Base-by-base conservation (phyloP, 805 yeast genomes). In the Suhomyces emberorum region DNA sequence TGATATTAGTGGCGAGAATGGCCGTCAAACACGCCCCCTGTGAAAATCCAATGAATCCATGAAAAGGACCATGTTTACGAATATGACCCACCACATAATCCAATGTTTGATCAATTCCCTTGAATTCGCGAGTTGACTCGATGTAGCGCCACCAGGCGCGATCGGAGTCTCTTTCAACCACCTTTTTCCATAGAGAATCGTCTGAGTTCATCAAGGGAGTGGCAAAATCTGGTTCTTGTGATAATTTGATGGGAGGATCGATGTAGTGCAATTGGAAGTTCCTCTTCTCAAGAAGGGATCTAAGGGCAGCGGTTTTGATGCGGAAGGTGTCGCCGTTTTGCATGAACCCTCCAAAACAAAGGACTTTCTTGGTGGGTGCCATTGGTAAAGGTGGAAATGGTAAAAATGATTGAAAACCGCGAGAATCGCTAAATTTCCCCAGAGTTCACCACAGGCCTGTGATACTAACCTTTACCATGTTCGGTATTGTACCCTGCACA, bases 1-100 rank as follows among this genome's bases (percentile, higher is more conserved):
- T 41, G 10, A 64, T 46, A 8, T 39, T 37, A 33, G 54, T 61
- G 34, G 58, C 50, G 6, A 61, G 34, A 4, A 60, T 47, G 3
- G 62, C 50, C 3, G 68, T 46, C 63, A 67, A 55, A 7, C 65
- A 63, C 2, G 70, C 70, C 20, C 73, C 73, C 43, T 68, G 73
- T 17, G 69, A 61, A 36, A 66, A 68, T 3, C 72, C 73, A 23
- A 68, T 47, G 15, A 68, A 50, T 0, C 72, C 72, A 32, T 63
- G 63, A 43, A 60, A 67, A 1, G 73, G 73, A 7, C 73, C 73
- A 38, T 66, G 47, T 30, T 49, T 33, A 25, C 48, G 46, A 26
- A 68, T 55, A 37, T 66, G 50, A 1, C 54, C 37, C 19, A 48
- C 39, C 15, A 65, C 43, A 32, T 48, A 55, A 4, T 53, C 35